Percentiles rank a stretch among this genome's conserved stretches.
Conservation (phyloP, 768 basidiomycete genomes). For the Pulveroboletus ravenelii region DNA sequence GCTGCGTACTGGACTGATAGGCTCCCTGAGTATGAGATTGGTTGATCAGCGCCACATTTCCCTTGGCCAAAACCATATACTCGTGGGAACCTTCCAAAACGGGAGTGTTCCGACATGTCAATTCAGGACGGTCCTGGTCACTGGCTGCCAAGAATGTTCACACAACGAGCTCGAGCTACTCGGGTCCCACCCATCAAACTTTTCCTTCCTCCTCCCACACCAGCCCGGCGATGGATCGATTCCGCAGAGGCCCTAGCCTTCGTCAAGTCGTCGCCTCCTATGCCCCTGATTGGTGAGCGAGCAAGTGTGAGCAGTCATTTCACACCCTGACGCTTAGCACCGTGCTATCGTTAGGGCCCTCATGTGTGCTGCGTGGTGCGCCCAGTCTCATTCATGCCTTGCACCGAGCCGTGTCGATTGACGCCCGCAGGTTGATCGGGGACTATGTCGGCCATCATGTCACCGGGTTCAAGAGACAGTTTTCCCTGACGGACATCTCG, state of each 20-base stretch:
- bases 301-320: not conserved
- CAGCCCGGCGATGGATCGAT: slow-evolving; percentile 7
- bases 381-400: not conserved
- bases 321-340: not conserved
- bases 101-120: not conserved
- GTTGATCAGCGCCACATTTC: too few relatives aligned
- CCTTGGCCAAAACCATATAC: too few relatives aligned
- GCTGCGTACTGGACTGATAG: too few relatives aligned
- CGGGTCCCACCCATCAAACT: not conserved
- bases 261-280: slow-evolving; percentile 43
- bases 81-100: too few relatives aligned
- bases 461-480: slow-evolving; percentile 68
- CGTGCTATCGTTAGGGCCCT: slow-evolving; percentile 47
- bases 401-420: not conserved
- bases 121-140: not conserved
- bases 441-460: slow-evolving; percentile 51
- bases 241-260: slow-evolving; percentile 15
- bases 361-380: slow-evolving; percentile 60
- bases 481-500: slow-evolving; percentile 75
- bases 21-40: too few relatives aligned
- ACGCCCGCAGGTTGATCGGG: slow-evolving; percentile 46
- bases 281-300: slow-evolving; percentile 67
- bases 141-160: not conserved
- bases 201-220: not conserved
- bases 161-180: not conserved